These are phyloP conservation scores for Tritrichomonas foetus DNA, from an alignment of 208 protist genomes.

Conservation along the genomic window DNA sequence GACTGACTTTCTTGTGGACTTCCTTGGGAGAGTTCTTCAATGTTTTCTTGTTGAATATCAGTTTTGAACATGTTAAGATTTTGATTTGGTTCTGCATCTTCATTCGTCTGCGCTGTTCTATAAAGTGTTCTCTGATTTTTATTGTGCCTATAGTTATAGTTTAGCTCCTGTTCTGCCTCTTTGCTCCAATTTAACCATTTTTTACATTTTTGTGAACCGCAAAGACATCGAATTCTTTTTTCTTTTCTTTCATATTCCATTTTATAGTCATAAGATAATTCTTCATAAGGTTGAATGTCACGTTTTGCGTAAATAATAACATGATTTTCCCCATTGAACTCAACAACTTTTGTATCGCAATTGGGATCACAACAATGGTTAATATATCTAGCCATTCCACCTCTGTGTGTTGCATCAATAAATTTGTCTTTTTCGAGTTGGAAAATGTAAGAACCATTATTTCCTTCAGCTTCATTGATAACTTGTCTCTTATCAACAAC, in stretches of 20 bases:
- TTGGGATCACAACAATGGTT: constrained; percentile 49
- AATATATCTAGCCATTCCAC: constrained; percentile 44
- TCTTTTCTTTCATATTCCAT: constrained; percentile 39
- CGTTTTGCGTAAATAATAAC: constrained; percentile 42
- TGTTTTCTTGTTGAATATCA: too few relatives aligned
- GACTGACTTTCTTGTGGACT: too few relatives aligned
- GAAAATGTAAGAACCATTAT: constrained; percentile 46
- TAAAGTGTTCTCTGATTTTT: too few relatives aligned
- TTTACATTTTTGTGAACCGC: constrained; percentile 39
- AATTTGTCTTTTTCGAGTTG: constrained; percentile 37
- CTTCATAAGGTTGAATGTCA: constrained; percentile 40
- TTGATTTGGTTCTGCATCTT: too few relatives aligned
- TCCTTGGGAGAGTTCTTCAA: too few relatives aligned
- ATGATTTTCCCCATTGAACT: background rate
- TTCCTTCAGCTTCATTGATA: constrained; percentile 40
- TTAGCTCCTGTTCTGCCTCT: background rate
- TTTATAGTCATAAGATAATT: constrained; percentile 48
- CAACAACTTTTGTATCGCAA: background rate
- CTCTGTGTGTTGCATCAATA: constrained; percentile 44
- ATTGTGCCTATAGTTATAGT: too few relatives aligned
- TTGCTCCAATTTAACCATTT: constrained; percentile 34
- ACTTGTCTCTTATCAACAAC: constrained; percentile 45
- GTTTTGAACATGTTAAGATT: too few relatives aligned
- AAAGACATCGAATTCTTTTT: constrained; percentile 43
- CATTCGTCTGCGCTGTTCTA: too few relatives aligned